Conservation (phyloP, 1,284 basidiomycete species). For the Xerocomus minutiporus region DNA sequence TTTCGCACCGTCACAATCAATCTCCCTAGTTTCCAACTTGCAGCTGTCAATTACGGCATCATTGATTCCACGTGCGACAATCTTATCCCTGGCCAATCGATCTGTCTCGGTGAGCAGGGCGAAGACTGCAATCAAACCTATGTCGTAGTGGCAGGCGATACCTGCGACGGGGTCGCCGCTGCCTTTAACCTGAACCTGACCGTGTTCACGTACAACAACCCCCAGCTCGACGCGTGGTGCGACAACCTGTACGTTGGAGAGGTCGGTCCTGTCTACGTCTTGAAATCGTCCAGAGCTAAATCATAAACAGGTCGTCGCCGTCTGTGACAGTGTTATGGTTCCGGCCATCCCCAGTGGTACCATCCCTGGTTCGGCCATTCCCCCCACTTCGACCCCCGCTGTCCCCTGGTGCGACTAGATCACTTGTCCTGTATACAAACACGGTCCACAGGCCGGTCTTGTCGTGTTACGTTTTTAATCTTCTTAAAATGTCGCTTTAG, state of each 20-base stretch:
- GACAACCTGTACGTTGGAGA: slow-evolving; percentile 64
- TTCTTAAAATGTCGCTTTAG: slow-evolving; percentile 2
- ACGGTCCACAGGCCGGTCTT: slow-evolving; percentile 24
- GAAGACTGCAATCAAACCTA: slow-evolving; percentile 49
- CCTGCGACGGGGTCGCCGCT: slow-evolving; percentile 44
- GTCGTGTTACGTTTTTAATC: slow-evolving; percentile 13
- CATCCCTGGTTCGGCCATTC: slow-evolving; percentile 32
- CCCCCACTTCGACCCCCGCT: slow-evolving; percentile 35
- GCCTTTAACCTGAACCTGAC: slow-evolving; percentile 44
- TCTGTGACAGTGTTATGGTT: slow-evolving; percentile 34
- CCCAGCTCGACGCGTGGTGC: slow-evolving; percentile 56
- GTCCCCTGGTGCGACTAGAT: slow-evolving; percentile 58
- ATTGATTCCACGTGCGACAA: slow-evolving; percentile 56
- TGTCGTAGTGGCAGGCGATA: slow-evolving; percentile 48
- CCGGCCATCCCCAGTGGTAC: slow-evolving; percentile 38
- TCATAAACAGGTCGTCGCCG: slow-evolving; percentile 49
- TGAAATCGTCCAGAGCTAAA: background rate
- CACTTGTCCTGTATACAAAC: background rate
- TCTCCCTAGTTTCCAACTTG: slow-evolving; percentile 62
- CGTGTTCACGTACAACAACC: slow-evolving; percentile 58
- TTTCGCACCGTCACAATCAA: background rate
- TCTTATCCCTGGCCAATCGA: slow-evolving; percentile 40
- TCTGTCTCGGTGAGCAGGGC: slow-evolving; percentile 48
- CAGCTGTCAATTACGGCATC: slow-evolving; percentile 48
- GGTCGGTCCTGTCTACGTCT: slow-evolving; percentile 33